Evolutionary conservation across 2,329 filamentous ascomycete genomes (phyloP).

Genomic region (Sporothrix protearum): DNA sequence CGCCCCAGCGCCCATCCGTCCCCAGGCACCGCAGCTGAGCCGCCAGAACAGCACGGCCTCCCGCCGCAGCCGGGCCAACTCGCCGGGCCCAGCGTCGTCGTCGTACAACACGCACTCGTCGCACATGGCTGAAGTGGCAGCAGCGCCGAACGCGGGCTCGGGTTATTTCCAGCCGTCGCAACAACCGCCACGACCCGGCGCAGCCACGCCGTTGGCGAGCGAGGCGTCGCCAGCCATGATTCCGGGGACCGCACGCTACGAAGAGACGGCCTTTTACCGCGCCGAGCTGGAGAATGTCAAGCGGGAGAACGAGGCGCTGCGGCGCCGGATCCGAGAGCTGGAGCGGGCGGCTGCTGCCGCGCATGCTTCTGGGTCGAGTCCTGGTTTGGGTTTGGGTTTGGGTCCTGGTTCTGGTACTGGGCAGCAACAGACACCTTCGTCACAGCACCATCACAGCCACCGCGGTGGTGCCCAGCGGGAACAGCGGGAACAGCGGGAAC

Average conservation of each 20-base stretch:
- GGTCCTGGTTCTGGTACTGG: not conserved
- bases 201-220: constrained; percentile 36
- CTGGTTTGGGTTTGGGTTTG: no score
- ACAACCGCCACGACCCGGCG: constrained; percentile 24
- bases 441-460: constrained; percentile 5
- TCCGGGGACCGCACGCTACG: constrained; percentile 57
- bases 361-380: no score
- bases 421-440: not conserved
- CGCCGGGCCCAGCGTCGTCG: constrained; percentile 40
- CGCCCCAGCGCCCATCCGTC: constrained; percentile 41
- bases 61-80: constrained; percentile 50
- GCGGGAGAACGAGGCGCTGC: constrained; percentile 61
- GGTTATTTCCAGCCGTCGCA: not conserved
- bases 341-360: constrained; percentile 42
- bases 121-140: constrained; percentile 39
- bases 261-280: constrained; percentile 59
- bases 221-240: constrained; percentile 53
- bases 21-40: constrained; percentile 41
- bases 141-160: not conserved
- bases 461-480: not conserved
- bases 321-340: constrained; percentile 59
- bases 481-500: constrained; percentile 35
- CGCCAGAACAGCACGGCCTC: constrained; percentile 56
- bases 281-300: constrained; percentile 60
- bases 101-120: constrained; percentile 43